Percentiles rank a stretch among this genome's conserved stretches.
Evolutionary conservation across 768 basidiomycete species (phyloP).

Genomic region (Russula lepida): DNA sequence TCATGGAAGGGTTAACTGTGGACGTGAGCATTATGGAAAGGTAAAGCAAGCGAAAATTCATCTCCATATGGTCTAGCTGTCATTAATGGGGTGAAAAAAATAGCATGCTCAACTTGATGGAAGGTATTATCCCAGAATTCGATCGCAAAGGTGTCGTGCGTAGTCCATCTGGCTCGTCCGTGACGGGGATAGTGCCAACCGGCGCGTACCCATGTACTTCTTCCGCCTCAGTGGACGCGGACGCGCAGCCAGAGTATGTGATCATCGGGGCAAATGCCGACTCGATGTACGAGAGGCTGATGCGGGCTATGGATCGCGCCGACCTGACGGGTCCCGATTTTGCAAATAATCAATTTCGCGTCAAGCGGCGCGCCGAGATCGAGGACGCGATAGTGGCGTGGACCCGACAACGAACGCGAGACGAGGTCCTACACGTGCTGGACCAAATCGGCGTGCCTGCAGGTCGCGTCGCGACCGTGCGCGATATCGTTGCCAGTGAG

Average conservation of each 20-base stretch:
- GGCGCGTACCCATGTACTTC: conserved; percentile 65
- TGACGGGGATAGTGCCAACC: conserved; percentile 69
- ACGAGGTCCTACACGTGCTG: conserved; percentile 46
- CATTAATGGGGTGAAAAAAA: neutral
- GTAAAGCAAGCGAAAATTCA: conserved; percentile 25
- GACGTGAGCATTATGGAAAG: conserved; percentile 73
- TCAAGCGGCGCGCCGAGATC: conserved; percentile 40
- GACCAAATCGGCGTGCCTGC: conserved; percentile 50
- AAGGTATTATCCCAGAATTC: conserved; percentile 68
- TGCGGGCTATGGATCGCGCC: conserved; percentile 48
- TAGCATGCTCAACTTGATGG: conserved; percentile 73
- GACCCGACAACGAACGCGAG: conserved; percentile 43
- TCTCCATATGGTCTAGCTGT: neutral
- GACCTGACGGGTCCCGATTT: conserved; percentile 52
- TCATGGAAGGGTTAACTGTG: conserved; percentile 43
- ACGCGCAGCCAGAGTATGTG: conserved; percentile 41
- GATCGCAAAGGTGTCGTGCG: conserved; percentile 66
- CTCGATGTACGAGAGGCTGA: conserved; percentile 57
- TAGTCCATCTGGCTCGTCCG: conserved; percentile 65
- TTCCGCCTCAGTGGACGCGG: conserved; percentile 30
- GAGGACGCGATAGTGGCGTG: conserved; percentile 54
- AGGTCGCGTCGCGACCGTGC: conserved; percentile 53
- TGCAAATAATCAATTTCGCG: conserved; percentile 36
- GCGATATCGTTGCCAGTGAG: conserved; percentile 52
- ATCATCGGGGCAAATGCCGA: conserved; percentile 71